Base-by-base conservation (phyloP, 148 eudicot species). In the Chenopodium suecicum region DNA sequence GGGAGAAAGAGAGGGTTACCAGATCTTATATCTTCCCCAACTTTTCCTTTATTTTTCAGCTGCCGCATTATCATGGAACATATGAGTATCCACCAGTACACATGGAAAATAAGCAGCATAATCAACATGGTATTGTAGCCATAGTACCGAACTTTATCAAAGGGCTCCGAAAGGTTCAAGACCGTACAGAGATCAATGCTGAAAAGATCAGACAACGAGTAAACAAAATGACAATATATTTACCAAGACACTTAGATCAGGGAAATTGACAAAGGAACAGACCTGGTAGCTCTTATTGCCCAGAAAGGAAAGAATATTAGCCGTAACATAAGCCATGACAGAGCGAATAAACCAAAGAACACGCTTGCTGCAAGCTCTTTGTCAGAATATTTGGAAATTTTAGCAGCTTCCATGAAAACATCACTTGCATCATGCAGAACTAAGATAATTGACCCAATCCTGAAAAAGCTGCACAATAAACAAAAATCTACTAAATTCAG, bases 71-170 rank as follows among this genome's bases (percentile, higher is more conserved):
- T 92, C 98, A 94, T 97, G 73, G 88, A 66, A 73, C 86, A 94
- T 84, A 97, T 97, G 84, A 96, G 99, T 72, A 91, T 84, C 97
- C 98, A 92, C 99, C 99, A 97, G 89, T 97, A 97, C 77, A 94
- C 88, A 80, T 97, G 98, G 88, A 97, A 97, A 78, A 92, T 91
- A 62, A 97, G 97, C 70, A 97, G 88, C 82, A 88, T 94, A 87
- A 92, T 56, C 68, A 97, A 82, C 97, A 94, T 83, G 60, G 97
- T 90, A 81, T 97, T 94, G 92, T 89, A 94, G 79, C 91, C 66
- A 64, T 97, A 97, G 84, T 97, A 97, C 80, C 88, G 17, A 16
- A 81, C 23, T 67, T 67, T 88, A 56, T 78, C 79, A 82, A 90
- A 88, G 19, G 85, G 66, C 66, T 90, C 89, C 41, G 94, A 88